A percentile compares a stretch with the other conserved stretches of the same genome.
These are phyloP conservation scores for Bacidia gigantensis DNA, from an alignment of 495 filamentous ascomycete species.

Conservation along the genomic window DNA sequence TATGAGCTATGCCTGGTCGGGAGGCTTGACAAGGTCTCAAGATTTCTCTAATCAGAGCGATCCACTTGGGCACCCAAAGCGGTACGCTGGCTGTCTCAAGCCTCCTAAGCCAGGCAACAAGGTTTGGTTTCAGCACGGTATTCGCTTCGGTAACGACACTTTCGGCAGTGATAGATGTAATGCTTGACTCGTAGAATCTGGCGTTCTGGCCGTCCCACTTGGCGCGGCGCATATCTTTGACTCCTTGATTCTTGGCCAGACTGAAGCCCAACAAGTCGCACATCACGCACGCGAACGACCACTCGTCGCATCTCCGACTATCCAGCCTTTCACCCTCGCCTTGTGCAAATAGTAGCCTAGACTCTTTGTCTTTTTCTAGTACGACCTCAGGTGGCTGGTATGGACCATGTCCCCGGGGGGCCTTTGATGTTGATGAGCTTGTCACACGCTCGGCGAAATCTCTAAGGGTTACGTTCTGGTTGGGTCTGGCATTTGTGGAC, in stretches of 20 bases:
- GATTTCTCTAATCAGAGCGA: background rate
- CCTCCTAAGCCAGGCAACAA: background rate
- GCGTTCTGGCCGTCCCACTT: background rate
- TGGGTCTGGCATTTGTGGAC: background rate
- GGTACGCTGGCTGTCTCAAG: too few relatives aligned
- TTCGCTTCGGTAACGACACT: background rate
- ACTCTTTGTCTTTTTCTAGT: background rate
- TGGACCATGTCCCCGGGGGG: slow-evolving; percentile 5
- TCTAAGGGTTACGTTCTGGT: background rate
- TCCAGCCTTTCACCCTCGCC: background rate
- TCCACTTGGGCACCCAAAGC: slow-evolving; percentile 1
- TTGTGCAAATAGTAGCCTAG: background rate
- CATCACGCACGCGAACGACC: slow-evolving; percentile 6
- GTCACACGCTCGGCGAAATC: slow-evolving; percentile 2
- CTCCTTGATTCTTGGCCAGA: background rate
- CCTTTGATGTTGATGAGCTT: background rate
- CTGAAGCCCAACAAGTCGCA: slow-evolving; percentile 8
- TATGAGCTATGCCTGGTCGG: background rate
- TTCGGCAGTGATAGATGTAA: background rate
- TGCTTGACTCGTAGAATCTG: background rate
- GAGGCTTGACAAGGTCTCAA: background rate
- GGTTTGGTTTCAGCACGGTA: slow-evolving; percentile 1
- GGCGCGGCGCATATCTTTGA: background rate
- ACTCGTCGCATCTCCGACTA: slow-evolving; percentile 7
- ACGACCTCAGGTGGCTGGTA: slow-evolving; percentile 10